Conservation (phyloP, 768 basidiomycete genomes). For the Collybia sp. region DNA sequence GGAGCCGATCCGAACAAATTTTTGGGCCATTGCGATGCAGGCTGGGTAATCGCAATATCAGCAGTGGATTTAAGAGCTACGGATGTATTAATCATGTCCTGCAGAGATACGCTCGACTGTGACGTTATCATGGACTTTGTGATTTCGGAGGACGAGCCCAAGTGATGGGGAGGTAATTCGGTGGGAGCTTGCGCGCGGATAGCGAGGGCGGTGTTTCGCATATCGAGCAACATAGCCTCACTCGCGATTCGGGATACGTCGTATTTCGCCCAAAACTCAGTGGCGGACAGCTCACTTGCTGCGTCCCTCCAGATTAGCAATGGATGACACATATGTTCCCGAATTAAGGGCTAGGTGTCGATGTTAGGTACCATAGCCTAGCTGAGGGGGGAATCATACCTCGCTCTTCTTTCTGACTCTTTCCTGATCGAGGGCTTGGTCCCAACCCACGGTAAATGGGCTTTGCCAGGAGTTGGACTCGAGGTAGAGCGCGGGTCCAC, state of each 20-base stretch:
- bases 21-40: conserved; percentile 48
- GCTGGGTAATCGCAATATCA: conserved; percentile 55
- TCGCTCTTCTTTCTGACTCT: conserved; percentile 70
- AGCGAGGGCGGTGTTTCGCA: conserved; percentile 51
- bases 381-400: conserved; percentile 33
- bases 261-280: conserved; percentile 65
- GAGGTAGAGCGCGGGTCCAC: conserved; percentile 63
- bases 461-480: conserved; percentile 41
- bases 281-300: conserved; percentile 54
- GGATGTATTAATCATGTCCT: conserved; percentile 71
- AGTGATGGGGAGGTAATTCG: conserved; percentile 24
- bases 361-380: too few relatives aligned
- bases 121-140: too few relatives aligned
- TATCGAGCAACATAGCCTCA: conserved; percentile 66
- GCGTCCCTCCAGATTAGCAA: conserved; percentile 65
- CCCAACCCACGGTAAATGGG: conserved; percentile 71
- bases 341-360: conserved; percentile 51
- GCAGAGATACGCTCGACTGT: conserved; percentile 52
- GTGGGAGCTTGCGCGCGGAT: conserved; percentile 24
- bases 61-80: conserved; percentile 69
- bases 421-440: conserved; percentile 59
- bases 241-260: conserved; percentile 57
- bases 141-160: conserved; percentile 27
- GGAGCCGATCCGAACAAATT: conserved; percentile 32
- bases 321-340: conserved; percentile 71